A percentile compares a stretch with the other conserved stretches of the same genome.
phyloP scores from a whole-genome alignment of 768 basidiomycete species.

The Amylocystis lapponica region DNA sequence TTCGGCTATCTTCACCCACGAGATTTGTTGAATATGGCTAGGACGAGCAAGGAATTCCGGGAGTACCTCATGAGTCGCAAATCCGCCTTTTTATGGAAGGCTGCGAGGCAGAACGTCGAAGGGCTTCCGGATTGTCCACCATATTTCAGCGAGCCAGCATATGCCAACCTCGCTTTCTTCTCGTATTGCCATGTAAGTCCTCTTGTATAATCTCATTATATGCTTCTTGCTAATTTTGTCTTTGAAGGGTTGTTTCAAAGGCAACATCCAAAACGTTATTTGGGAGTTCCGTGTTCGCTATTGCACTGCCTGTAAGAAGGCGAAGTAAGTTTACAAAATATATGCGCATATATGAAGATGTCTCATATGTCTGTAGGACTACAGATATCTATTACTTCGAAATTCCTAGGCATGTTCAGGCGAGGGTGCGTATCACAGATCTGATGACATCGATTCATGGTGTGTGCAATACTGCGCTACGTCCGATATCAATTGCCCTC shows the following conservation, averaged over 20 bases:
- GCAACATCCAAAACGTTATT: conserved; percentile 4
- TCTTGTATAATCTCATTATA: background rate
- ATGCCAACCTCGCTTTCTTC: conserved; percentile 15
- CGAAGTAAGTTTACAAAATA: background rate
- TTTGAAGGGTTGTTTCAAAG: conserved; percentile 9
- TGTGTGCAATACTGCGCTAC: background rate
- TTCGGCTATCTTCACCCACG: conserved; percentile 8
- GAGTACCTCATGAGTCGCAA: conserved; percentile 9
- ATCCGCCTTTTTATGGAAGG: conserved; percentile 9
- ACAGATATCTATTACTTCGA: background rate
- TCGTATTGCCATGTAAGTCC: conserved; percentile 11
- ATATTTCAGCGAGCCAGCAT: conserved; percentile 10
- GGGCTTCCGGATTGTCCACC: conserved; percentile 13
- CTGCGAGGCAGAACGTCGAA: conserved; percentile 4
- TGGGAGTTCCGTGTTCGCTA: conserved; percentile 10
- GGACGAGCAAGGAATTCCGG: conserved; percentile 11
- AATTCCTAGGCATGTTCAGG: too few species aligned
- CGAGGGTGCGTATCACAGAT: too few species aligned
- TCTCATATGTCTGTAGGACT: background rate
- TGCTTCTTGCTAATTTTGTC: background rate
- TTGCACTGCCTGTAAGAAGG: conserved; percentile 10
- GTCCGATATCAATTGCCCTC: background rate
- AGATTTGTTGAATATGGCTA: conserved; percentile 12
- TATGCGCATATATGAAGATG: background rate
- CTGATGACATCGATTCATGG: too few species aligned